phyloP scores from a whole-genome alignment of 345 rosid species.

The Rubroshorea leprosula region DNA sequence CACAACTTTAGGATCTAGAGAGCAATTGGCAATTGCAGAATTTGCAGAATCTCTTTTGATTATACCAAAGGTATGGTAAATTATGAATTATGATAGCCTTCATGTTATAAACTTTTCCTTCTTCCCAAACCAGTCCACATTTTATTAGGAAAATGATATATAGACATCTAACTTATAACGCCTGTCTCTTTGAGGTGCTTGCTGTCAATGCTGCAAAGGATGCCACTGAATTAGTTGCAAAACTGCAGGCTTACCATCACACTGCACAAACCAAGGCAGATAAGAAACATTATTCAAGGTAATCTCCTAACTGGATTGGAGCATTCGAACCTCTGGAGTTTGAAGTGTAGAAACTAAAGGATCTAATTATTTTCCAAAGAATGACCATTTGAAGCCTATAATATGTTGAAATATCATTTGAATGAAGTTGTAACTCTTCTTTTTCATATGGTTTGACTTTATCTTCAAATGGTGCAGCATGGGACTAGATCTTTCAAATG shows the following conservation, averaged over 20 bases:
- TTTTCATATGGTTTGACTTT: no score
- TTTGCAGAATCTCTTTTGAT: conserved; percentile 84
- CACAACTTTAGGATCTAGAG: conserved; percentile 85
- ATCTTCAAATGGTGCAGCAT: conserved; percentile 59
- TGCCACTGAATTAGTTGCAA: conserved; percentile 92
- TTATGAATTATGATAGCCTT: neutral
- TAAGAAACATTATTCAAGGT: conserved; percentile 88
- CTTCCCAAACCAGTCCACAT: neutral
- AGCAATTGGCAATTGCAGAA: conserved; percentile 93
- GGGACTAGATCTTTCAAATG: conserved; percentile 89
- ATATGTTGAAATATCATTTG: no score
- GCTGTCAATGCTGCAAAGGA: conserved; percentile 97
- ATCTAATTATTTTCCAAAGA: no score
- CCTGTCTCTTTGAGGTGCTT: conserved; percentile 50
- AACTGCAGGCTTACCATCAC: conserved; percentile 86
- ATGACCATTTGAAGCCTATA: no score
- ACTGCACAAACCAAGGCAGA: conserved; percentile 95
- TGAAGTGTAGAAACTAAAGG: no score
- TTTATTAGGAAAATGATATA: neutral
- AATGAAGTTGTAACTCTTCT: conserved; percentile 3
- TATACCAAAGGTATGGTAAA: conserved; percentile 95
- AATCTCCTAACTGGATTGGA: conserved; percentile 4
- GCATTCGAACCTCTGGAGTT: no score
- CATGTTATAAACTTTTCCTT: neutral
- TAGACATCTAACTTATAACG: no score